Evolutionary conservation across 2,329 filamentous ascomycete species (phyloP), one percentile per base, ranked within the genome.

Genomic region (Xylariaceae sp.): DNA sequence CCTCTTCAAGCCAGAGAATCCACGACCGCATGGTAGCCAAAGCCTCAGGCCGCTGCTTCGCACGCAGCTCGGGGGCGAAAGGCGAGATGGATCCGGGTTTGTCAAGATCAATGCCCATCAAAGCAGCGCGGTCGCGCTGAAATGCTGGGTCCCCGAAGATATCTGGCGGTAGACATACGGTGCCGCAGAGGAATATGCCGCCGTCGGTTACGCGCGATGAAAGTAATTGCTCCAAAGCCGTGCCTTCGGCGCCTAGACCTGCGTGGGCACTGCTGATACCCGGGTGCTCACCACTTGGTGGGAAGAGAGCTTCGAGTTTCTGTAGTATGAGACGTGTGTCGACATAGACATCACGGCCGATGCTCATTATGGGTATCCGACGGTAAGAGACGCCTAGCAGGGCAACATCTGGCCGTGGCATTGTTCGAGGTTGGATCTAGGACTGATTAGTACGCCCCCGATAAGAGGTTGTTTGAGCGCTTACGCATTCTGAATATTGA

Each of bases 301-400:
- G 77, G 62, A 78, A 81, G 33, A 78, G 68, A 1, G 70, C 58
- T 59, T 88, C 82, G 1, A 90, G 78, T 64, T 82, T 85, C 22
- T 67, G 66, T 17, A 90, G 66, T 58, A 89, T 89, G 18, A 89
- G 76, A 2, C 83, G 80, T 2, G 83, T 83, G 71, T 90, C 86
- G 52, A 81, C 71, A 69, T 88, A 89, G 39, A 90, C 70, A 61
- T 87, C 80, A 6, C 78, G 73, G 14, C 83, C 85, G 57, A 89
- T 82, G 18, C 81, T 70, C 44, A 89, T 67, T 44, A 89, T 62
- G 1, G 86, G 86, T 49, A 89, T 88, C 49, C 86, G 83, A 4
- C 86, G 78, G 68, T 90, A 85, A 6, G 73, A 70, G 47, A 89
- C 74, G 22, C 82, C 83, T 12, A 90, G 74, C 1, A 71, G 69